Conservation (phyloP, 257 asterid species). For the Solanum tarijense region DNA sequence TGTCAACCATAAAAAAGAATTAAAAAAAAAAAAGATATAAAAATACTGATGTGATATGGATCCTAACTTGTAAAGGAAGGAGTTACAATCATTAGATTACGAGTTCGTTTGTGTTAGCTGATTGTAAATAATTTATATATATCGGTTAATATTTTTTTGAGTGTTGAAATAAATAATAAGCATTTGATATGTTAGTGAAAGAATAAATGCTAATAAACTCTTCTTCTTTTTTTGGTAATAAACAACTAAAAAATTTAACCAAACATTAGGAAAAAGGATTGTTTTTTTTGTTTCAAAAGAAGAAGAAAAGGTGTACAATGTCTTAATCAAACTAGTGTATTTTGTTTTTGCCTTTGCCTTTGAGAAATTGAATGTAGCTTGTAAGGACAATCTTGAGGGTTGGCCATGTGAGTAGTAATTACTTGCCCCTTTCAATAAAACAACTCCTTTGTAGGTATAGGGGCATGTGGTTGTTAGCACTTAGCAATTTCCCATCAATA, state of each 20-base stretch:
- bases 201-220: too few species aligned
- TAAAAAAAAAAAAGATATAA: not conserved
- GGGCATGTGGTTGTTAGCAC: not conserved
- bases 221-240: too few species aligned
- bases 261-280: not conserved
- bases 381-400: not conserved
- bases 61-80: not conserved
- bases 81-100: not conserved
- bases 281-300: not conserved
- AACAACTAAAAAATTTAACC: not conserved
- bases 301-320: not conserved
- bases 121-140: not conserved
- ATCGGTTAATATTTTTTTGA: too few species aligned
- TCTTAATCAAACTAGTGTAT: not conserved
- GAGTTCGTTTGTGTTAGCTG: not conserved
- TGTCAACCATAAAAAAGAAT: not conserved
- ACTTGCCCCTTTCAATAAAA: not conserved
- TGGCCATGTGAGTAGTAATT: constrained; percentile 1
- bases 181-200: too few species aligned
- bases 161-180: too few species aligned
- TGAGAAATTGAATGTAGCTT: not conserved
- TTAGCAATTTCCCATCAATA: not conserved
- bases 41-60: not conserved
- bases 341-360: not conserved
- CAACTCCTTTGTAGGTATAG: not conserved